Evolutionary conservation across 768 basidiomycete species (phyloP), one percentile per base, ranked within the genome.

Genomic region (Tricholomella constricta): DNA sequence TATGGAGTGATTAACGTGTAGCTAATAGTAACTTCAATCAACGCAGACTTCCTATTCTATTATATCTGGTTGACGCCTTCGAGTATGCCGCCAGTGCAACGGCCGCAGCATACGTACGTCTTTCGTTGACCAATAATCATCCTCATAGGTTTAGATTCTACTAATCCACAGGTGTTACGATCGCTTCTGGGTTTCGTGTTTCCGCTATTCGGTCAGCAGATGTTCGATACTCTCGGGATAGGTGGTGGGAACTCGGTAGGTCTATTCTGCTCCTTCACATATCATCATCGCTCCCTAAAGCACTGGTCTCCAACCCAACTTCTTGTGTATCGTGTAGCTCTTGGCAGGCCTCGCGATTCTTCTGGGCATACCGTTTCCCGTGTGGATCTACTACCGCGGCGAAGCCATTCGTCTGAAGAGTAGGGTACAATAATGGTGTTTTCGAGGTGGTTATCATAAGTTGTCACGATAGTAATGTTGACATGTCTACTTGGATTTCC

Each of bases 1-100:
- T n/a, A n/a, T n/a, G n/a, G n/a, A n/a, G n/a, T n/a, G n/a, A n/a
- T n/a, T n/a, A n/a, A n/a, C n/a, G n/a, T n/a, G n/a, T n/a, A n/a
- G n/a, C n/a, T n/a, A n/a, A n/a, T n/a, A n/a, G n/a, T n/a, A n/a
- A 46, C 12, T 12, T 38, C 27, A 45, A 52, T 46, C 53, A 43
- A 45, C 29, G 1, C 34, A 85, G 84, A 75, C 73, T 88, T 29
- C 86, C 86, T 0, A 86, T 88, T 45, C 78, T 80, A 62, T 68
- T 88, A 22, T 87, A 89, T 61, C 78, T 90, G 31, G 84, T 88
- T 19, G 88, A 89, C 66, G 75, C 85, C 0, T 89, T 88, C 70
- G 73, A 72, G 2, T 89, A 80, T 59, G 86, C 86, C 36, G 89
- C 88, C 11, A 85, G 83, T 59, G 89, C 86, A 1, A 67, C 81